phyloP scores from a whole-genome alignment of 192 early-diverging fungal genomes.

The Blastocladiella britannica region DNA sequence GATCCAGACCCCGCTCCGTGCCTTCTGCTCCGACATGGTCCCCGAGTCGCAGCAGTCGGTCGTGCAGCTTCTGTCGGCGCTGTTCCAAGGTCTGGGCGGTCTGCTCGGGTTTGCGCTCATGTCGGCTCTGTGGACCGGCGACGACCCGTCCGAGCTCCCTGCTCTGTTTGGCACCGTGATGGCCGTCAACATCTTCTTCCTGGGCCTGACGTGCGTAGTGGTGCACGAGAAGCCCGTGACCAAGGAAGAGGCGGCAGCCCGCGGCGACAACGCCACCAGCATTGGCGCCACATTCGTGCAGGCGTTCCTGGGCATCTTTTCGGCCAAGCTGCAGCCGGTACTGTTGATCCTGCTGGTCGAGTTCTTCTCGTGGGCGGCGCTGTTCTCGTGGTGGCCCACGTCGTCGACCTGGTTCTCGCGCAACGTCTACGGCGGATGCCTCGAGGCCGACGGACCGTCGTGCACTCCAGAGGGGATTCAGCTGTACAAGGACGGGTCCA shows the following conservation, averaged over 20 bases:
- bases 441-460: background rate
- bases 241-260: conserved; percentile 2
- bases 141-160: background rate
- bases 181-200: conserved; percentile 9
- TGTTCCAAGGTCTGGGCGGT: conserved; percentile 8
- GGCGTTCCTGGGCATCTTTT: conserved; percentile 2
- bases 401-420: conserved; percentile 4
- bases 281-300: conserved; percentile 1
- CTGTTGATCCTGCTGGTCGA: conserved; percentile 4
- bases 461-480: conserved; percentile 3
- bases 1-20: conserved; percentile 11
- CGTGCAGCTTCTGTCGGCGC: conserved; percentile 8
- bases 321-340: conserved; percentile 4
- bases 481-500: background rate
- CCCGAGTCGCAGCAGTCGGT: conserved; percentile 4
- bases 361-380: conserved; percentile 10
- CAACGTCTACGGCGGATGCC: conserved; percentile 6
- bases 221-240: conserved; percentile 6
- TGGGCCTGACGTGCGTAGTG: conserved; percentile 1
- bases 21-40: conserved; percentile 9
- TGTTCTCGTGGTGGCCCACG: conserved; percentile 9
- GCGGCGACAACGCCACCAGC: background rate
- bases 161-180: conserved; percentile 5
- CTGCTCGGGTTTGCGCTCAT: conserved; percentile 6
- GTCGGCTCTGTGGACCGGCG: background rate